Percentiles rank a stretch among this genome's conserved stretches.
phyloP scores from a whole-genome alignment of 805 yeast species.

The Yarrowia deformans region DNA sequence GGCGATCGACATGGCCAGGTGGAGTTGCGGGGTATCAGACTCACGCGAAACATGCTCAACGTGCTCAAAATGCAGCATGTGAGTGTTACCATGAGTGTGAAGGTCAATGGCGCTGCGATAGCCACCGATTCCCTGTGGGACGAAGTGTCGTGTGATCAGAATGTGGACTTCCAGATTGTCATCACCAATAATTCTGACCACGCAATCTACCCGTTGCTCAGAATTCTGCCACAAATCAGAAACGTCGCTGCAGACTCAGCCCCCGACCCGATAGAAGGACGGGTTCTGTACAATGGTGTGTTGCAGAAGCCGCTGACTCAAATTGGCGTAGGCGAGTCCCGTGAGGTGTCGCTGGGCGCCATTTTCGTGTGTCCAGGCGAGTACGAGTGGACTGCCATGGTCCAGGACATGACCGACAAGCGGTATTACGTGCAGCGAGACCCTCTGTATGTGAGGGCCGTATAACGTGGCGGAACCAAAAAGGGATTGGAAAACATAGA shows the following conservation, averaged over 20 bases:
- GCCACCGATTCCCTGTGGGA: constrained; percentile 33
- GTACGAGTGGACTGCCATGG: constrained; percentile 77
- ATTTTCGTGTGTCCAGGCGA: constrained; percentile 77
- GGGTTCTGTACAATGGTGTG: constrained; percentile 74
- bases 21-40: constrained; percentile 70
- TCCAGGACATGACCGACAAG: constrained; percentile 55
- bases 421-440: constrained; percentile 43
- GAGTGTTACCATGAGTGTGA: constrained; percentile 39
- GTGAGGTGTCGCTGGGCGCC: constrained; percentile 60
- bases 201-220: constrained; percentile 60
- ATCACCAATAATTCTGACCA: constrained; percentile 58
- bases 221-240: constrained; percentile 60
- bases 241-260: constrained; percentile 34
- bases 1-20: constrained; percentile 59
- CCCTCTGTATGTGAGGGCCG: constrained; percentile 42
- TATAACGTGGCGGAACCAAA: not conserved
- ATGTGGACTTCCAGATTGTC: constrained; percentile 59
- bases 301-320: constrained; percentile 62
- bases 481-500: not conserved
- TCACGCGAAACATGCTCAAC: constrained; percentile 66
- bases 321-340: constrained; percentile 55
- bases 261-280: constrained; percentile 56
- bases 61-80: constrained; percentile 51
- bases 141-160: constrained; percentile 43
- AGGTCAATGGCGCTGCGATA: constrained; percentile 50